These are phyloP conservation scores for Nematodospora anomalae DNA, from an alignment of 1,139 yeast species.

Conservation along the genomic window DNA sequence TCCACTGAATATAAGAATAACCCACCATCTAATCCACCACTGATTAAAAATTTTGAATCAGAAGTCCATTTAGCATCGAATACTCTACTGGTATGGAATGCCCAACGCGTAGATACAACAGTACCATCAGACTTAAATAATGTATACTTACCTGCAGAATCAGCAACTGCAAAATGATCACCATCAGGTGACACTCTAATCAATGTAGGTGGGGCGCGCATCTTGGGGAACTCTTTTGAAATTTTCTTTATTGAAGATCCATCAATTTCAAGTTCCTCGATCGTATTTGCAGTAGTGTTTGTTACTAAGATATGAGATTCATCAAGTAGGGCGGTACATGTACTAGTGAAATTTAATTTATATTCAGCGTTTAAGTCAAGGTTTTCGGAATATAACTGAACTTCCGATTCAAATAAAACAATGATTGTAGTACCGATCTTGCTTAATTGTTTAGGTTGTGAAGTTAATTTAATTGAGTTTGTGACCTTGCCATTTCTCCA, in stretches of 20 bases:
- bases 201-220: conserved; percentile 61
- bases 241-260: conserved; percentile 14
- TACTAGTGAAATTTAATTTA: conserved; percentile 37
- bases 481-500: conserved; percentile 35
- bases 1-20: conserved; percentile 76
- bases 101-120: conserved; percentile 87
- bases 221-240: conserved; percentile 37
- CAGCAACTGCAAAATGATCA: conserved; percentile 77
- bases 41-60: conserved; percentile 69
- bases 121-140: conserved; percentile 59
- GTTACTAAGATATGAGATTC: conserved; percentile 46
- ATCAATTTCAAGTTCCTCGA: conserved; percentile 27
- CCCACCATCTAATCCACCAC: conserved; percentile 84
- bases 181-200: conserved; percentile 74
- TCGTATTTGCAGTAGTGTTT: conserved; percentile 41
- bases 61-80: conserved; percentile 75
- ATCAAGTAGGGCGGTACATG: conserved; percentile 32
- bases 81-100: conserved; percentile 85
- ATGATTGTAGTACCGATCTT: conserved; percentile 28
- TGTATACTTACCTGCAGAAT: conserved; percentile 77
- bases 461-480: conserved; percentile 34
- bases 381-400: conserved; percentile 36
- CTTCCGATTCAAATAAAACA: conserved; percentile 50
- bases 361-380: conserved; percentile 22
- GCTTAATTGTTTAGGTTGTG: conserved; percentile 66